Evolutionary conservation across 2,329 filamentous ascomycete species (phyloP), one percentile per base, ranked within the genome.

Genomic region (Colletotrichum sp.): DNA sequence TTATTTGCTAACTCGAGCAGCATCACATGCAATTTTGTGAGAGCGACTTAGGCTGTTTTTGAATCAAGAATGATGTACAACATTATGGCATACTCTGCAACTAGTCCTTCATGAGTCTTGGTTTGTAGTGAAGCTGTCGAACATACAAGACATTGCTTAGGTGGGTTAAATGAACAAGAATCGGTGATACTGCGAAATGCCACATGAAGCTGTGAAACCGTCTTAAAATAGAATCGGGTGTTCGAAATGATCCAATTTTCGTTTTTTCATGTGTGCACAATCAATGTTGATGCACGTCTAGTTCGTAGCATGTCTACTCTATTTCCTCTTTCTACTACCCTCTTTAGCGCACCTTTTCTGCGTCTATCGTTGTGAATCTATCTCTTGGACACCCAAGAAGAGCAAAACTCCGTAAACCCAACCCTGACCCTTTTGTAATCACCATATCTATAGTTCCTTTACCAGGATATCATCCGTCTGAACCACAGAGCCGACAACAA

Each of bases 401-500:
- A 52, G 10, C 10, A 13, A 52, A 52, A 52, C 43, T 13, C 43
- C 43, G 12, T 7, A 52, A 52, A 21, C 6, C 6, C n/a, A 18
- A 52, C n/a, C 7, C 43, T 21, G 5, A 21, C n/a, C 10, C n/a
- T 21, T 52, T 52, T 10, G 12, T 13, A 52, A 13, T 21, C 43
- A n/a, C 8, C 18, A 21, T 7, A 7, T 5, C 72, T 66, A 80
- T 9, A 79, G 64, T 75, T 77, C 70, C 78, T 87, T 88, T 0
- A 81, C 70, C 83, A 89, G 80, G 28, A 89, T 84, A 48, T 83
- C 77, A 70, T 89, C 87, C n/a, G 78, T 86, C 76, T 89, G 87
- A 12, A 85, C 80, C 26, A 84, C 82, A 3, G 77, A 78, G 1
- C 87, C 87, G 59, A 88, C 79, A 1, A 79, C 81, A 77, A 89